phyloP scores from a whole-genome alignment of 257 asterid genomes.

The Solanum etuberosum region DNA sequence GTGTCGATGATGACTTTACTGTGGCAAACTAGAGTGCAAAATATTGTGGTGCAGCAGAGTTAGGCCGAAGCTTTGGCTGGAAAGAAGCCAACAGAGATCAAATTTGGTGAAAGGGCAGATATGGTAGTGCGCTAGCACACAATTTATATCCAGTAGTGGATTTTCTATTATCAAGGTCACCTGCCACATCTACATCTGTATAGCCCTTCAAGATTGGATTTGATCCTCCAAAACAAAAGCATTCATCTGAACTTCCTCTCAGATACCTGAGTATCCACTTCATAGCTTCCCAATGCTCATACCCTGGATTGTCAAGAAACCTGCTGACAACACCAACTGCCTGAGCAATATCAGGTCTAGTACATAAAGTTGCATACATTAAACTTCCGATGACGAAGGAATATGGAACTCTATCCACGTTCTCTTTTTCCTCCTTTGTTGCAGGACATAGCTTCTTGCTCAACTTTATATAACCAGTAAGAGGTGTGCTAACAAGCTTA shows the following conservation, averaged over 20 bases:
- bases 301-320: not conserved
- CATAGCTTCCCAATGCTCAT: not conserved
- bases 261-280: not conserved
- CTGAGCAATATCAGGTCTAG: not conserved
- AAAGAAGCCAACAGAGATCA: not conserved
- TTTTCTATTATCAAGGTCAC: not conserved
- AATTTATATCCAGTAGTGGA: not conserved
- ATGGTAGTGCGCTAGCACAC: not conserved
- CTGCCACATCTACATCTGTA: not conserved
- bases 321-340: not conserved
- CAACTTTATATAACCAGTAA: not conserved
- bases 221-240: not conserved
- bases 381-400: not conserved
- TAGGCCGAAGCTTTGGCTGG: not conserved
- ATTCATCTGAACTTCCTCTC: not conserved
- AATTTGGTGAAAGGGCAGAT: not conserved
- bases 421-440: not conserved
- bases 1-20: not conserved
- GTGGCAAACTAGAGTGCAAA: not conserved
- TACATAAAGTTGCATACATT: not conserved
- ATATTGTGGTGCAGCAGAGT: not conserved
- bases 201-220: not conserved
- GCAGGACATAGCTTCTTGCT: not conserved
- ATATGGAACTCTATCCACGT: not conserved
- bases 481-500: not conserved